Conservation (phyloP, 2,329 filamentous ascomycete species). For the Chalaropsis ovoidea region DNA sequence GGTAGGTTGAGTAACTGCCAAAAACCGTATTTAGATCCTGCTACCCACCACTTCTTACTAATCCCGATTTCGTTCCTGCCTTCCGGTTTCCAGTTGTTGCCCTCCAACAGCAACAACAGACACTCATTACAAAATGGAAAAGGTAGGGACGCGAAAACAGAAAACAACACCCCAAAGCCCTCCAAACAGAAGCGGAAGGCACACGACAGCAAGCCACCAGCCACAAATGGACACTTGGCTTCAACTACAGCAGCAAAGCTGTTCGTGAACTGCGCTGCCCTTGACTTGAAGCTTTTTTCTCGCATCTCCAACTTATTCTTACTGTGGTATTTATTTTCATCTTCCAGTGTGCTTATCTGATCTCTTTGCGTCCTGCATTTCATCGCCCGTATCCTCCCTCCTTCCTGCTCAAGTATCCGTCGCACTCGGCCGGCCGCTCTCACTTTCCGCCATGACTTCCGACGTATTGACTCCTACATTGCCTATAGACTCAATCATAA, state of each 20-base stretch:
- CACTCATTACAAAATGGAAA: not conserved
- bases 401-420: not conserved
- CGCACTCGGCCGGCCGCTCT: not conserved
- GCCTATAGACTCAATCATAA: slow-evolving; percentile 2
- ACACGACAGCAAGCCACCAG: not conserved
- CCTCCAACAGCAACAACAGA: not conserved
- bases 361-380: not conserved
- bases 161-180: not conserved
- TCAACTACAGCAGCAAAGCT: not conserved
- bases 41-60: no score
- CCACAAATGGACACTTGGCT: not conserved
- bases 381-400: not conserved
- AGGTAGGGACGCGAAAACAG: slow-evolving; percentile 1
- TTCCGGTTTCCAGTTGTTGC: not conserved
- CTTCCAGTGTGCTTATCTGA: slow-evolving; percentile 6
- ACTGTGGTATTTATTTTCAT: slow-evolving; percentile 8
- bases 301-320: slow-evolving; percentile 10
- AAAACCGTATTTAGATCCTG: no score
- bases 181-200: not conserved
- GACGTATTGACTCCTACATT: slow-evolving; percentile 5
- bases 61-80: not conserved
- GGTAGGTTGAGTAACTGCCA: no score
- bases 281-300: not conserved
- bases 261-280: not conserved
- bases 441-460: not conserved